Conservation (phyloP, 805 yeast species). For the Starmerella powellii region DNA sequence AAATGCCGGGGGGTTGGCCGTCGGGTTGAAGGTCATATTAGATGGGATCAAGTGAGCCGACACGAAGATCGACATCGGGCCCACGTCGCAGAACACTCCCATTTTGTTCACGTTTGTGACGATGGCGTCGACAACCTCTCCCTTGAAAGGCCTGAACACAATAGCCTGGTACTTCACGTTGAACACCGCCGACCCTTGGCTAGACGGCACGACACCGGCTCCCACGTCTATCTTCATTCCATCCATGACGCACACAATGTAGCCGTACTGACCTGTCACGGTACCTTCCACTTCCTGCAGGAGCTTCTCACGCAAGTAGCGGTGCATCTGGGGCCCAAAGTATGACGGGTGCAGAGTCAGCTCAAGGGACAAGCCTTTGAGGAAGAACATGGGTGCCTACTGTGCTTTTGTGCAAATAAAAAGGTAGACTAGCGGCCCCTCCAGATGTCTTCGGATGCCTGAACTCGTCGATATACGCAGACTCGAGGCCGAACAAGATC, state of each 20-base stretch:
- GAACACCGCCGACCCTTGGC: conserved; percentile 89
- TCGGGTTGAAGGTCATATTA: conserved; percentile 85
- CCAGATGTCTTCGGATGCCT: no score
- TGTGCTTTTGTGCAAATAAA: no score
- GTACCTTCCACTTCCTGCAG: conserved; percentile 96
- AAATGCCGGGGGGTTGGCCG: conserved; percentile 97
- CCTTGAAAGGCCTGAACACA: conserved; percentile 97
- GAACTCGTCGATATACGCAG: no score
- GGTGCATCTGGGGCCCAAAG: conserved; percentile 96
- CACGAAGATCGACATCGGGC: conserved; percentile 88
- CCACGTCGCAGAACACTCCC: conserved; percentile 97
- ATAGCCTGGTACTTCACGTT: conserved; percentile 93
- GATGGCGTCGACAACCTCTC: conserved; percentile 95
- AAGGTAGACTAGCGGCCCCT: no score
- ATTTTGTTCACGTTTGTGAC: conserved; percentile 87
- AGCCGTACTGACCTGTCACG: conserved; percentile 97
- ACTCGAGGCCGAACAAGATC: no score
- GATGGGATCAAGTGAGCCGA: conserved; percentile 90
- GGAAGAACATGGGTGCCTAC: conserved; percentile 23
- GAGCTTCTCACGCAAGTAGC: conserved; percentile 75
- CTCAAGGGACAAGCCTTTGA: conserved; percentile 81
- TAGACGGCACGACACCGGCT: conserved; percentile 80
- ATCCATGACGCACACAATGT: conserved; percentile 89
- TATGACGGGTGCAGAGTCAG: conserved; percentile 93
- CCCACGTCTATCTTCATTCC: conserved; percentile 92